Evolutionary conservation across 192 early-diverging fungal species (phyloP).

Genomic region (Coemansia sp.): DNA sequence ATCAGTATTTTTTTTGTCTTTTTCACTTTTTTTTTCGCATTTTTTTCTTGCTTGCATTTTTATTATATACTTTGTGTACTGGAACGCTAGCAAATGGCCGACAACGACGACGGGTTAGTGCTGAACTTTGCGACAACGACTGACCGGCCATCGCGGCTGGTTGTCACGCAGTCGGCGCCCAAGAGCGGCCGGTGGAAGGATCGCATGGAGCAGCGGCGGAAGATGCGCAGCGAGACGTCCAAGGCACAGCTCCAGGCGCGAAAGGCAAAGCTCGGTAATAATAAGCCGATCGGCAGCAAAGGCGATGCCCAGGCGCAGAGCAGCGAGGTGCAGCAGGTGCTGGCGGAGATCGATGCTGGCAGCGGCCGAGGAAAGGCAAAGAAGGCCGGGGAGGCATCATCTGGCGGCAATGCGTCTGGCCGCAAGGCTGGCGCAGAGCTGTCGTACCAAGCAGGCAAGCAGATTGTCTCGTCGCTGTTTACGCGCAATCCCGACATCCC

Average conservation of each 20-base stretch:
- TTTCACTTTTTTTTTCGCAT: not conserved
- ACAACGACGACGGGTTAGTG: constrained; percentile 63
- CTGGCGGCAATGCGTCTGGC: constrained; percentile 1
- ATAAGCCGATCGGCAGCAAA: not conserved
- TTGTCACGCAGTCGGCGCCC: constrained; percentile 14
- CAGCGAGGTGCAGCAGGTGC: not conserved
- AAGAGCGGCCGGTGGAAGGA: constrained; percentile 53
- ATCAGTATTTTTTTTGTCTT: constrained; percentile 1
- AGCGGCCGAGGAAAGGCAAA: not conserved
- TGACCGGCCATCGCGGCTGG: constrained; percentile 8
- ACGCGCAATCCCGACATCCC: constrained; percentile 67
- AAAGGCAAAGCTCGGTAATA: not conserved
- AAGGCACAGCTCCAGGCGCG: constrained; percentile 17
- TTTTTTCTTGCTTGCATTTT: not conserved
- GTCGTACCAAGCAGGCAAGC: constrained; percentile 54
- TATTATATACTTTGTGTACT: not conserved
- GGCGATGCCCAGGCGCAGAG: not conserved
- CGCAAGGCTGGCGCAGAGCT: constrained; percentile 31
- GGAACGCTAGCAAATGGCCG: not conserved
- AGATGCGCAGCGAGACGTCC: constrained; percentile 30
- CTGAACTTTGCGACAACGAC: constrained; percentile 59
- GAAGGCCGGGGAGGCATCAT: not conserved
- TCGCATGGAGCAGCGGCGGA: constrained; percentile 39
- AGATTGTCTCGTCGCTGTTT: constrained; percentile 82
- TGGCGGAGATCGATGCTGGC: not conserved